Evolutionary conservation across 768 basidiomycete species (phyloP).

Genomic region (Podaxis carcinomalis): DNA sequence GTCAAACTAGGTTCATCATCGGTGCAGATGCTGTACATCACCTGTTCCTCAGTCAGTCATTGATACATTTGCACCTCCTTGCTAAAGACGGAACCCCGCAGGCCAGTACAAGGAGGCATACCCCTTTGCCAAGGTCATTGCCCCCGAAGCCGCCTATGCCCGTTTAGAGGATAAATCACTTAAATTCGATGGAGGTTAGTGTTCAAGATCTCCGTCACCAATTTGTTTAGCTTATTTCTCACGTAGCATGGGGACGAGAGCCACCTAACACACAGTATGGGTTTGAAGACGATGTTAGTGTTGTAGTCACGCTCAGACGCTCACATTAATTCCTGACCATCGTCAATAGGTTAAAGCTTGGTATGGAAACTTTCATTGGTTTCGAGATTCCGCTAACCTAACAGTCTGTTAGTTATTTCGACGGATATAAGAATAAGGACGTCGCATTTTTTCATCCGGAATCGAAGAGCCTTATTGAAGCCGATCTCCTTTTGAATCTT

Average conservation of each 20-base stretch:
- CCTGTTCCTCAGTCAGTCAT: slow-evolving; percentile 46
- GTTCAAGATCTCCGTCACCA: not conserved
- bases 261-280: slow-evolving; percentile 64
- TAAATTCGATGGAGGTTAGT: slow-evolving; percentile 60
- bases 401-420: slow-evolving; percentile 51
- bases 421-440: slow-evolving; percentile 72
- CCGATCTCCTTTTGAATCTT: slow-evolving; percentile 82
- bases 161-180: slow-evolving; percentile 50
- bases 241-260: slow-evolving; percentile 54
- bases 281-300: slow-evolving; percentile 61
- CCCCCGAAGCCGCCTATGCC: slow-evolving; percentile 50
- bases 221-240: not conserved
- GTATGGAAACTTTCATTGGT: slow-evolving; percentile 21
- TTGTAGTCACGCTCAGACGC: not conserved
- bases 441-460: slow-evolving; percentile 76
- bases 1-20: slow-evolving; percentile 47
- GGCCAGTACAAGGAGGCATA: slow-evolving; percentile 67
- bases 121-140: slow-evolving; percentile 67
- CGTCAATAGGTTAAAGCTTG: slow-evolving; percentile 42
- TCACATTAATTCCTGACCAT: not conserved
- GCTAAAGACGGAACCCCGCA: slow-evolving; percentile 15
- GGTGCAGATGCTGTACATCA: slow-evolving; percentile 56
- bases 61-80: not conserved
- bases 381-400: not conserved
- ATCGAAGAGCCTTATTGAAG: slow-evolving; percentile 71